Conservation (phyloP, 352 stramenopile species). For the Phytopythium litorale region DNA sequence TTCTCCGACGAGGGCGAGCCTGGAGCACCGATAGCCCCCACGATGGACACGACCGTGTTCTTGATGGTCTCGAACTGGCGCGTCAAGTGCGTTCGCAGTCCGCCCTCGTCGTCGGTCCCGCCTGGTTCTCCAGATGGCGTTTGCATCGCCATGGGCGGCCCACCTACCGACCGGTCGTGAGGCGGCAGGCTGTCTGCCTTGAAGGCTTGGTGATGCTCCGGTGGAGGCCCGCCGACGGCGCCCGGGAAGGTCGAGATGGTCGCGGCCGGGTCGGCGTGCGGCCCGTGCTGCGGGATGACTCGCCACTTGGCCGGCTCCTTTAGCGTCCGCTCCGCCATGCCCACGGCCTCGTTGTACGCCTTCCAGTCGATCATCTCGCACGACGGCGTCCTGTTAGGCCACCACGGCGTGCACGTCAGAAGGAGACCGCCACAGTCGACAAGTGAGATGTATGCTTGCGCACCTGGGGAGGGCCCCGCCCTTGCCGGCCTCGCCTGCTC, state of each 20-base stretch:
- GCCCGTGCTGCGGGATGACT: constrained; percentile 75
- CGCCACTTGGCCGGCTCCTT: constrained; percentile 67
- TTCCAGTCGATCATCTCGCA: constrained; percentile 87
- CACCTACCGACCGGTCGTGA: not conserved
- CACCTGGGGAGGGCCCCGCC: constrained; percentile 26
- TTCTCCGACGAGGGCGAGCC: constrained; percentile 3
- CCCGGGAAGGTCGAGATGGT: constrained; percentile 6
- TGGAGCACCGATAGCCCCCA: constrained; percentile 28
- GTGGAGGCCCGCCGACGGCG: not conserved
- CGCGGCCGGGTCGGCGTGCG: constrained; percentile 38
- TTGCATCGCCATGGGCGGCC: not conserved
- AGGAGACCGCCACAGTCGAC: not conserved
- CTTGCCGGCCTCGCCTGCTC: constrained; percentile 14
- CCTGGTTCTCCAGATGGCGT: not conserved
- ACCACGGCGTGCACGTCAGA: not conserved
- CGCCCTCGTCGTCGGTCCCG: constrained; percentile 11
- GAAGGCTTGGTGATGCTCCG: not conserved
- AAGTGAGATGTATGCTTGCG: not conserved
- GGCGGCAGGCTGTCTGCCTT: not conserved
- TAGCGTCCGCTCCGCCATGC: constrained; percentile 41
- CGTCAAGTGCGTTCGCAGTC: constrained; percentile 31
- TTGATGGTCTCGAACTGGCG: constrained; percentile 43
- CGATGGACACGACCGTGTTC: constrained; percentile 43
- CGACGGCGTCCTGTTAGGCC: constrained; percentile 35
- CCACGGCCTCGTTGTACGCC: constrained; percentile 67